Percentiles rank a stretch among this genome's conserved stretches.
Conservation (phyloP, 1,284 basidiomycete species). For the Ustilago sp. region DNA sequence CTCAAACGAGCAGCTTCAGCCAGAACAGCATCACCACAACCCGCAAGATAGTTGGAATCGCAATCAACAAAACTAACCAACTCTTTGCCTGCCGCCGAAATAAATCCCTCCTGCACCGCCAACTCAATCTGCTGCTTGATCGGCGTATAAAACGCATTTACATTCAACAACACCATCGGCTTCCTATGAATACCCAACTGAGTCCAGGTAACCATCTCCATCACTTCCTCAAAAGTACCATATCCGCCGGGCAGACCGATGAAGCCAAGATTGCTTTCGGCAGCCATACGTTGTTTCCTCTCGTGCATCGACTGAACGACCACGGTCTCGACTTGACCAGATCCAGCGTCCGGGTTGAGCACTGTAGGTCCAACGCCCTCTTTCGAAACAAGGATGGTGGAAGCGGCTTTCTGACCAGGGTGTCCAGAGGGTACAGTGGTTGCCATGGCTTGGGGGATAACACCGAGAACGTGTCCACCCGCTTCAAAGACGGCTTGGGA, state of each 20-base stretch:
- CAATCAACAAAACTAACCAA: conserved; percentile 73
- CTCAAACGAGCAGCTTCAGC: conserved; percentile 52
- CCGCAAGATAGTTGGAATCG: conserved; percentile 77
- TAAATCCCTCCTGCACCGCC: conserved; percentile 79
- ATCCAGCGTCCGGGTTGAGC: conserved; percentile 43
- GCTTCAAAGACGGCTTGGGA: conserved; percentile 78
- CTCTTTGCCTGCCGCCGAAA: conserved; percentile 47
- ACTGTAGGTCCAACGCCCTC: conserved; percentile 63
- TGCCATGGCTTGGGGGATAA: conserved; percentile 83
- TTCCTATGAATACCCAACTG: conserved; percentile 89
- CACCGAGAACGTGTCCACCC: conserved; percentile 82
- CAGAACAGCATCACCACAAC: conserved; percentile 70
- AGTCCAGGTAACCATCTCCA: conserved; percentile 92
- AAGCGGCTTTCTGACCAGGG: conserved; percentile 42
- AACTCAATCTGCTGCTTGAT: conserved; percentile 79
- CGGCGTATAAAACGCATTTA: conserved; percentile 82
- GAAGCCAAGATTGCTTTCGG: conserved; percentile 79
- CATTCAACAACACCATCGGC: conserved; percentile 85
- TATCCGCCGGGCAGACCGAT: conserved; percentile 89
- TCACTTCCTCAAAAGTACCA: conserved; percentile 89
- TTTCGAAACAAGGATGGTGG: conserved; percentile 36
- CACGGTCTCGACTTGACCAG: conserved; percentile 49
- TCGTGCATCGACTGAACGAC: conserved; percentile 87
- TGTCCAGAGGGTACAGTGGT: conserved; percentile 42
- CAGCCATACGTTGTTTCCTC: conserved; percentile 88